Evolutionary conservation across 805 yeast genomes (phyloP), one percentile per base, ranked within the genome.

Genomic region (Tetrapisispora arboricola): DNA sequence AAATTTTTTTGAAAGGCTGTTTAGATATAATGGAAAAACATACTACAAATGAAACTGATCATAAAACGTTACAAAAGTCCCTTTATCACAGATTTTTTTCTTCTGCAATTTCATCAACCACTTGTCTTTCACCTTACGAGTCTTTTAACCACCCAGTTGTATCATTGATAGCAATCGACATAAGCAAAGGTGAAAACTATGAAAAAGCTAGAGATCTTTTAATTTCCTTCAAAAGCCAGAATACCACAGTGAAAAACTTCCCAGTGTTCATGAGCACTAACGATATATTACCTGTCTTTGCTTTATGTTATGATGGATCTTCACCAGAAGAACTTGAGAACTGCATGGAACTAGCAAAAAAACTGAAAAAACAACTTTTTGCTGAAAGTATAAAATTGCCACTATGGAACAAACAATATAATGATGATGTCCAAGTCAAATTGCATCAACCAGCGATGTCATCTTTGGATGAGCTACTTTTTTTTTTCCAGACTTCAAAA

Each of bases 131-230:
- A 2, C 78, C 90, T 2, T 85, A 84, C 55, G 96, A 90, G 58
- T 79, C 86, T 5, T 78, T 87, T 58, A 79, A 83, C 49, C 96
- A 88, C 55, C 96, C 96, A 0, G 73, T 86, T 2, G 72, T 84
- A 2, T 82, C 87, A 32, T 56, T 90, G 12, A 69, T 86, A 38
- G 78, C 80, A 1, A 66, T 86, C 3, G 74, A 84, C 42, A 44
- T 58, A 19, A 43, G 53, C 13, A 42, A 40, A 24, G 54, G 52
- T 2, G 55, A 59, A 43, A 47, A 45, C 12, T 58, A 75, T 25
- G 78, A 73, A 11, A 60, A 63, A n/a, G 77, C 92, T 5, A 69
- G 81, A 39, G 72, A 71, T 16, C 56, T 76, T 29, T 61, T 84
- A 18, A 72, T 76, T 3, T 64, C 67, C 35, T 80, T 73, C 60